Conservation (phyloP, 148 eudicot genomes). For the Rhododendron molle region DNA sequence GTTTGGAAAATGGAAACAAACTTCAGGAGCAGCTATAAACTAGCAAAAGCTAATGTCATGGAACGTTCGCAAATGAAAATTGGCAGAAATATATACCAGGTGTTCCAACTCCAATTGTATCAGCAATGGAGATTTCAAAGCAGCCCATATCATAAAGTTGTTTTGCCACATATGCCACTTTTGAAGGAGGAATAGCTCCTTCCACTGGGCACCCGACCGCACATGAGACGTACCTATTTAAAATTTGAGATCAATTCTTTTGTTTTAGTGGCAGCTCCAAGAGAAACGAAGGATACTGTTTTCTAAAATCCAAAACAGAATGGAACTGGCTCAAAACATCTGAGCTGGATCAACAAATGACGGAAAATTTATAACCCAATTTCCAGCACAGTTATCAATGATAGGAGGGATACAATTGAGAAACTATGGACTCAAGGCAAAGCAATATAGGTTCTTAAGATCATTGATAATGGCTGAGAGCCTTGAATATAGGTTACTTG, state of each 20-base stretch:
- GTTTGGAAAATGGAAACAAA: neutral
- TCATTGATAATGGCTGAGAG: too few relatives aligned
- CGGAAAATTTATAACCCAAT: neutral
- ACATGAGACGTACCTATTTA: constrained; percentile 80
- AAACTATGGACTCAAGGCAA: too few relatives aligned
- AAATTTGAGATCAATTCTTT: constrained; percentile 8
- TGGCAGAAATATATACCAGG: constrained; percentile 52
- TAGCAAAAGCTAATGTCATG: neutral
- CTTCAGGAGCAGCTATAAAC: neutral
- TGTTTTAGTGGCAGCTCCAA: neutral
- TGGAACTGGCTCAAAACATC: neutral
- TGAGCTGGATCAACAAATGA: neutral
- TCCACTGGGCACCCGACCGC: constrained; percentile 93
- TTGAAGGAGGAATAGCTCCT: constrained; percentile 73
- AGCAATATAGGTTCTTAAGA: too few relatives aligned
- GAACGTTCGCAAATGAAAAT: neutral
- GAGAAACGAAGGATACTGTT: neutral
- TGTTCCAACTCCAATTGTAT: constrained; percentile 82
- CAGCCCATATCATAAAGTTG: constrained; percentile 91
- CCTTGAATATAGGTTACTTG: neutral
- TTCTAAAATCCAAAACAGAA: neutral
- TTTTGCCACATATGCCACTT: constrained; percentile 91
- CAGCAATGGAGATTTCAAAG: constrained; percentile 88
- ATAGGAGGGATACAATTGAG: neutral
- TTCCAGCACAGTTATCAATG: neutral